These are phyloP conservation scores for Teunomyces lycoperdinae DNA, from an alignment of 805 yeast species.

Conservation along the genomic window DNA sequence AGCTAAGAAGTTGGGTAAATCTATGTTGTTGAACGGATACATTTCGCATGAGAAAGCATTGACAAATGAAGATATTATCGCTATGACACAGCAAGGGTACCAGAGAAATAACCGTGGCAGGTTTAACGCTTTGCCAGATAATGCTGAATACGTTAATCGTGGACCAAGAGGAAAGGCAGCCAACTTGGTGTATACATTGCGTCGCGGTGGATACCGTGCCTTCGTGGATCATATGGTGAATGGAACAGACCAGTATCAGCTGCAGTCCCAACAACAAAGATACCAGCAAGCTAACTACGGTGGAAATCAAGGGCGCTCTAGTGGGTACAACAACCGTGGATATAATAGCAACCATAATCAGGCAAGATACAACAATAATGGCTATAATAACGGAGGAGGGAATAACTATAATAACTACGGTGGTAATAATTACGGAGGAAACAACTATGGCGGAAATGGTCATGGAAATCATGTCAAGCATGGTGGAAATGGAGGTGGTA, in stretches of 20 bases:
- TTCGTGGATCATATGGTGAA: slow-evolving; percentile 15
- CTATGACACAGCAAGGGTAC: slow-evolving; percentile 46
- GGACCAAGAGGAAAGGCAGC: slow-evolving; percentile 40
- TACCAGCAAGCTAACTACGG: slow-evolving; percentile 11
- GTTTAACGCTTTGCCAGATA: slow-evolving; percentile 29
- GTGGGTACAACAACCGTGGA: slow-evolving; percentile 6
- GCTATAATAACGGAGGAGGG: slow-evolving; percentile 6
- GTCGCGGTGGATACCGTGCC: slow-evolving; percentile 40
- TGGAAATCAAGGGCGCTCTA: slow-evolving; percentile 6
- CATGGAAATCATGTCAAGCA: slow-evolving; percentile 6
- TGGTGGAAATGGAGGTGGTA: slow-evolving; percentile 6
- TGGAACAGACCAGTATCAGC: slow-evolving; percentile 9
- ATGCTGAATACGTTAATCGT: slow-evolving; percentile 34
- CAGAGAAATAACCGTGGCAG: slow-evolving; percentile 16
- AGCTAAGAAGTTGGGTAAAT: slow-evolving; percentile 58
- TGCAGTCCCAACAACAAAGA: slow-evolving; percentile 9
- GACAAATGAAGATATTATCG: slow-evolving; percentile 54
- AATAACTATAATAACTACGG: slow-evolving; percentile 5
- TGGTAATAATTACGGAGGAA: slow-evolving; percentile 16
- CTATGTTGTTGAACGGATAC: slow-evolving; percentile 81
- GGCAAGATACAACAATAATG: slow-evolving; percentile 10
- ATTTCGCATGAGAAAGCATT: slow-evolving; percentile 60
- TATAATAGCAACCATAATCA: slow-evolving; percentile 9
- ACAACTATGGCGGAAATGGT: slow-evolving; percentile 8
- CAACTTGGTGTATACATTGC: slow-evolving; percentile 29